Conservation (phyloP, 1,139 yeast species). For the Hansenula lynferdii region DNA sequence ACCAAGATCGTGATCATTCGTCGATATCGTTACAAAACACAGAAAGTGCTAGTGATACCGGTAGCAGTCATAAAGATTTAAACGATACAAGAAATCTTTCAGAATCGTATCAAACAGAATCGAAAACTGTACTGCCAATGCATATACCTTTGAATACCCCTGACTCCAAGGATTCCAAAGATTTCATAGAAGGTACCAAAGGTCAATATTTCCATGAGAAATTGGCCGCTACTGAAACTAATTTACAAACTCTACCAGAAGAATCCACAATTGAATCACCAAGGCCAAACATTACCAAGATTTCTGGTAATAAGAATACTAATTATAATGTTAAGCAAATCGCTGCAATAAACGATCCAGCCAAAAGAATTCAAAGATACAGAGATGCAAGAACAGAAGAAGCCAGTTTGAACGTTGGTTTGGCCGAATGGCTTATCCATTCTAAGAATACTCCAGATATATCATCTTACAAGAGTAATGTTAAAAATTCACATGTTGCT, state of each 20-base stretch:
- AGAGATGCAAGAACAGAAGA: slow-evolving; percentile 40
- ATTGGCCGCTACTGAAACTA: not conserved
- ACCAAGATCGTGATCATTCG: slow-evolving; percentile 6
- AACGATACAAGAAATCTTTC: not conserved
- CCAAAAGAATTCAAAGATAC: slow-evolving; percentile 36
- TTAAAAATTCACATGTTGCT: slow-evolving; percentile 15
- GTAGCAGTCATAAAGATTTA: slow-evolving; percentile 1
- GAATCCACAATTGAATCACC: not conserved
- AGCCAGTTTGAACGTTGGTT: slow-evolving; percentile 38
- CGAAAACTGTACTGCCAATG: slow-evolving; percentile 16
- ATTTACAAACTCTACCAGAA: not conserved
- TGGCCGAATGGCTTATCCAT: slow-evolving; percentile 38
- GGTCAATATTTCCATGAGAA: slow-evolving; percentile 12
- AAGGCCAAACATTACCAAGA: not conserved
- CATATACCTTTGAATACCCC: slow-evolving; percentile 19
- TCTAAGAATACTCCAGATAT: slow-evolving; percentile 15
- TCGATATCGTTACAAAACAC: slow-evolving; percentile 5
- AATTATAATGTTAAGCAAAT: slow-evolving; percentile 41
- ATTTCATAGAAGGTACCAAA: too few species aligned
- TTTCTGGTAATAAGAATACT: slow-evolving; percentile 6
- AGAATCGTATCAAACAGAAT: slow-evolving; percentile 14
- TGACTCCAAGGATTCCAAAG: not conserved
- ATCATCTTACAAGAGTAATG: slow-evolving; percentile 14
- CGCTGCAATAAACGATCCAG: slow-evolving; percentile 38
- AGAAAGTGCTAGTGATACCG: slow-evolving; percentile 8